Evolutionary conservation across 495 filamentous ascomycete genomes (phyloP).

Genomic region (Echria macrotheca): DNA sequence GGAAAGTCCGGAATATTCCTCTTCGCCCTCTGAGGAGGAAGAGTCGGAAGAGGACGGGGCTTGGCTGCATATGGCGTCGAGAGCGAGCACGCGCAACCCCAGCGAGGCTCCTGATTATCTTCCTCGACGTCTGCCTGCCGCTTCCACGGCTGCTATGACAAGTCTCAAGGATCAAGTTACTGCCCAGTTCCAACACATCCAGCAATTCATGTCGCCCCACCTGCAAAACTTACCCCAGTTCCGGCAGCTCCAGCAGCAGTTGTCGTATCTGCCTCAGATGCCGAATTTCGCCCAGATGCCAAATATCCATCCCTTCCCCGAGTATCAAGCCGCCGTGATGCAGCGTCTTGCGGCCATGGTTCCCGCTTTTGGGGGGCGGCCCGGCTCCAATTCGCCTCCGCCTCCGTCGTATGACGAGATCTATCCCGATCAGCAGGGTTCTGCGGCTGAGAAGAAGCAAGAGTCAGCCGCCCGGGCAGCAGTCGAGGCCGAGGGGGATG

Average conservation of each 20-base stretch:
- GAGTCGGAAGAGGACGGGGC: constrained; percentile 27
- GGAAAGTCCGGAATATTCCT: constrained; percentile 41
- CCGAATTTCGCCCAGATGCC: constrained; percentile 42
- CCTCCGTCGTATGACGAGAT: constrained; percentile 81
- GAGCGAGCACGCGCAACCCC: background rate
- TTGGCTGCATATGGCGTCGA: constrained; percentile 26
- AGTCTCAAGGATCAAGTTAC: constrained; percentile 64
- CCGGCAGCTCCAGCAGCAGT: constrained; percentile 21
- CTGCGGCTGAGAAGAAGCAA: constrained; percentile 53
- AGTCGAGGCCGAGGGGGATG: constrained; percentile 60
- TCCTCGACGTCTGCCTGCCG: background rate
- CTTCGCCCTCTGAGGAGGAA: constrained; percentile 29
- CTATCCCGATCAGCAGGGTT: constrained; percentile 46
- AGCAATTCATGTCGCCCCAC: constrained; percentile 54
- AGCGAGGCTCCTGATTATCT: background rate
- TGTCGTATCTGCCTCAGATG: constrained; percentile 22
- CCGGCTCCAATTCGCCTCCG: constrained; percentile 25
- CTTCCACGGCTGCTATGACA: background rate
- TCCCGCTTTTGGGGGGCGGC: constrained; percentile 37
- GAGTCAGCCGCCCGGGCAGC: constrained; percentile 54
- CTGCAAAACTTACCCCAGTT: constrained; percentile 29
- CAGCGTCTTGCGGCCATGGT: constrained; percentile 72
- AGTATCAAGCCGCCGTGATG: constrained; percentile 64
- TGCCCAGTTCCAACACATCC: constrained; percentile 73
- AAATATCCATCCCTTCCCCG: constrained; percentile 42